Conservation (phyloP, 495 filamentous ascomycete species). For the Daldinia grandis region DNA sequence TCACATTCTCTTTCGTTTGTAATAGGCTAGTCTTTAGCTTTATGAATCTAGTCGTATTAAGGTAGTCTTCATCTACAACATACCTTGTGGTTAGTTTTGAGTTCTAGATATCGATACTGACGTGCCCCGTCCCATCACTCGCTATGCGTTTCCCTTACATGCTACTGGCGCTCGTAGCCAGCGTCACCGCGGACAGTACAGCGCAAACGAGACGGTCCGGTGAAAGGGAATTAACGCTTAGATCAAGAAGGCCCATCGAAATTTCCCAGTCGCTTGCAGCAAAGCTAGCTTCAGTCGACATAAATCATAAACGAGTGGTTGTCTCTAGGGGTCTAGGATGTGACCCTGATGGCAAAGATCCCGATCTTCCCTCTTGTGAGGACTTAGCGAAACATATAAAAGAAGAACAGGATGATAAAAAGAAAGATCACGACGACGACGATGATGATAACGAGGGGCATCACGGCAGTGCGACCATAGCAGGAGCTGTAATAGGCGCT, state of each 20-base stretch:
- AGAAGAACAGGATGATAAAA: neutral
- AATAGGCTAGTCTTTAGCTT: neutral
- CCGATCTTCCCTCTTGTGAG: neutral
- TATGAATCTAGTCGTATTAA: conserved; percentile 11
- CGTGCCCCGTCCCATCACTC: neutral
- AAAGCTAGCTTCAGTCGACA: neutral
- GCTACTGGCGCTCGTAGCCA: conserved; percentile 25
- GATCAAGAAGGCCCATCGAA: conserved; percentile 7
- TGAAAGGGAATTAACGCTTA: conserved; percentile 1
- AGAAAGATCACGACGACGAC: neutral
- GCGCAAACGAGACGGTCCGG: conserved; percentile 1
- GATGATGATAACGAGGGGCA: conserved; percentile 1
- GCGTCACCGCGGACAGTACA: conserved; percentile 14
- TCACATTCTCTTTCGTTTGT: neutral
- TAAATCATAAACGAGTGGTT: neutral
- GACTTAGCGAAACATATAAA: neutral
- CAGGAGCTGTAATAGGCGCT: conserved; percentile 24
- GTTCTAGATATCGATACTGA: conserved; percentile 10
- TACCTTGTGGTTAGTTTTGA: conserved; percentile 6
- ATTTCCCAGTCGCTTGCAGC: conserved; percentile 2
- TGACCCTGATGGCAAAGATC: conserved; percentile 2
- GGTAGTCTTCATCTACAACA: conserved; percentile 1
- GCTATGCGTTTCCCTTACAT: conserved; percentile 29
- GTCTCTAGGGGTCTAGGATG: neutral
- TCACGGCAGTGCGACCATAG: conserved; percentile 5